Conservation (phyloP, 257 asterid genomes). For the Solanum paucissectum region DNA sequence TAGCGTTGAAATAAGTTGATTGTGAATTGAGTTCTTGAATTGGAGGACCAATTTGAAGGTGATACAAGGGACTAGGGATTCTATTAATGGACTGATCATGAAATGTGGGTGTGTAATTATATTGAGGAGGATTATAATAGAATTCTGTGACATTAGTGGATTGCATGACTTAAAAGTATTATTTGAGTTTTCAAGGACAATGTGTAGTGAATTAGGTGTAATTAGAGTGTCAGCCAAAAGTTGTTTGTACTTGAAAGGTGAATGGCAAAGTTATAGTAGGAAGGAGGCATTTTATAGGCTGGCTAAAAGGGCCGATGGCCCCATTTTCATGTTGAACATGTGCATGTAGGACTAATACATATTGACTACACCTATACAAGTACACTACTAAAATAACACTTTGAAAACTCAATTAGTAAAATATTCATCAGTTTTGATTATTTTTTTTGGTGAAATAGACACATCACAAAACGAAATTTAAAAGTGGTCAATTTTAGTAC, state of each 20-base stretch:
- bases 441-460: not conserved
- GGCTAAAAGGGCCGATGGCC: constrained; percentile 22
- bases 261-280: constrained; percentile 23
- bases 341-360: not conserved
- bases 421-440: no score
- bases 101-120: constrained; percentile 18
- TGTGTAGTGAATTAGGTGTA: constrained; percentile 8
- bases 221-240: constrained; percentile 4
- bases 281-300: constrained; percentile 48
- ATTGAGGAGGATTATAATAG: constrained; percentile 19
- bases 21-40: constrained; percentile 52
- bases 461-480: not conserved
- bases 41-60: constrained; percentile 38
- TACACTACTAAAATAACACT: not conserved
- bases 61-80: constrained; percentile 33
- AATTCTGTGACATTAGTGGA: constrained; percentile 46
- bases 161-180: constrained; percentile 37
- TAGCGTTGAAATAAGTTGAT: constrained; percentile 48
- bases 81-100: constrained; percentile 14
- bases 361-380: not conserved
- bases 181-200: not conserved
- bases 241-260: constrained; percentile 21
- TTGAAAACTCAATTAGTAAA: not conserved
- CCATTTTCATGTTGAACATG: constrained; percentile 19
- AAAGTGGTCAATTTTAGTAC: no score